Conservation (phyloP, 495 filamentous ascomycete genomes). For the Venustampulla echinocandica region DNA sequence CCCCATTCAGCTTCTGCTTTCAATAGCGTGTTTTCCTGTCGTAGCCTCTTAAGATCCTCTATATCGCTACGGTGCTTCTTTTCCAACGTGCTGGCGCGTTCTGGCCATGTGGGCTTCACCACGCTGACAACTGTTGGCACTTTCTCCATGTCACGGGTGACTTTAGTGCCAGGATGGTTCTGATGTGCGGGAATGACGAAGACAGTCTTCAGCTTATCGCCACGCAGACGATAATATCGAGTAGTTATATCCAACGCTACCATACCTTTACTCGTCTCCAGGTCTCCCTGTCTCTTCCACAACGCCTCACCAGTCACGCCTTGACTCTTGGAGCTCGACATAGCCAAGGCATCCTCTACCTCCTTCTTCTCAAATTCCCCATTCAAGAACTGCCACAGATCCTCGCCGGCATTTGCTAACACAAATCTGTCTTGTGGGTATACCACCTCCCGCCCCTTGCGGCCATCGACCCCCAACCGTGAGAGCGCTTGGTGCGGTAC, state of each 20-base stretch:
- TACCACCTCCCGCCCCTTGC: constrained; percentile 30
- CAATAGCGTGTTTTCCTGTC: no score
- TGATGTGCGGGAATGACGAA: constrained; percentile 43
- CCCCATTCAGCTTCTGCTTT: constrained; percentile 1
- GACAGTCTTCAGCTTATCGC: constrained; percentile 26
- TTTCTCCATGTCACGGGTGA: constrained; percentile 33
- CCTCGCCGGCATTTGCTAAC: constrained; percentile 42
- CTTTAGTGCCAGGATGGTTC: constrained; percentile 32
- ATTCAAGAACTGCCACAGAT: constrained; percentile 35
- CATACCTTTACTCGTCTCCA: constrained; percentile 31
- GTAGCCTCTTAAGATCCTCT: constrained; percentile 18
- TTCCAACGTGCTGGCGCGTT: constrained; percentile 21
- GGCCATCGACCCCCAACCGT: constrained; percentile 28
- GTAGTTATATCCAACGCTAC: constrained; percentile 34
- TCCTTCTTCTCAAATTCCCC: constrained; percentile 38
- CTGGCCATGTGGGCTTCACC: constrained; percentile 28
- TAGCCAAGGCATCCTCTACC: constrained; percentile 21
- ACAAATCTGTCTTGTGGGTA: constrained; percentile 44
- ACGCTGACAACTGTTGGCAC: constrained; percentile 37
- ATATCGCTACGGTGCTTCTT: constrained; percentile 19
- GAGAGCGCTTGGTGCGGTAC: constrained; percentile 34
- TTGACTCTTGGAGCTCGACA: constrained; percentile 16
- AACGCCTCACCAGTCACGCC: constrained; percentile 29
- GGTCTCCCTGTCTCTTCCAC: constrained; percentile 17
- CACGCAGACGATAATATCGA: constrained; percentile 38